Evolutionary conservation across 2,329 filamentous ascomycete species (phyloP).

Genomic region (Peltaster fructicola): DNA sequence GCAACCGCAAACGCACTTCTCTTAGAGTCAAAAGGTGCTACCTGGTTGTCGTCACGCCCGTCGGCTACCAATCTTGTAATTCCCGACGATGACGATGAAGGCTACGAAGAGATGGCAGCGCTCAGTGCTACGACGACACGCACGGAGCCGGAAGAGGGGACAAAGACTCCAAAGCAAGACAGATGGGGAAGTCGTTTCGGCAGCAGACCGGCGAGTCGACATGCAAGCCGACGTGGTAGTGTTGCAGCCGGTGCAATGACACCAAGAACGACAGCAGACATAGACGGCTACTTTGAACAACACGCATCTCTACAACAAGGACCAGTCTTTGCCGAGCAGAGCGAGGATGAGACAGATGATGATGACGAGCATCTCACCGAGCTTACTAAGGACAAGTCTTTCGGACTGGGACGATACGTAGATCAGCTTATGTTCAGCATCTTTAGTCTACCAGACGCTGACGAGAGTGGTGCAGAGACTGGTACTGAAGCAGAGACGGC

Average conservation of each 20-base stretch:
- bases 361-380: constrained; percentile 37
- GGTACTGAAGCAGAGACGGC: constrained; percentile 12
- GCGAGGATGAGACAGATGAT: constrained; percentile 23
- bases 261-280: constrained; percentile 9
- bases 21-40: constrained; percentile 44
- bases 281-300: constrained; percentile 15
- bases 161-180: constrained; percentile 1
- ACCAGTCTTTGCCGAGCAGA: constrained; percentile 31
- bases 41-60: constrained; percentile 39
- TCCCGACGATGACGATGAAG: constrained; percentile 12
- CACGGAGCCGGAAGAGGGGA: constrained; percentile 1
- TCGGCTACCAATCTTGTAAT: constrained; percentile 35
- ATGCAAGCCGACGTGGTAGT: constrained; percentile 23
- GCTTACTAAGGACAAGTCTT: constrained; percentile 33
- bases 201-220: constrained; percentile 22
- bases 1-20: constrained; percentile 38
- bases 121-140: constrained; percentile 11
- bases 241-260: constrained; percentile 20
- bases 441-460: constrained; percentile 4
- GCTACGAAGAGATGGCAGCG: constrained; percentile 18
- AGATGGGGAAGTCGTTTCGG: constrained; percentile 17
- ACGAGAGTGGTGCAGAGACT: constrained; percentile 11
- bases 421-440: constrained; percentile 31
- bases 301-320: constrained; percentile 11
- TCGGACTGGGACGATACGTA: constrained; percentile 38